Conservation (phyloP, 106 monocot genomes). For the Platanthera guangdongensis region DNA sequence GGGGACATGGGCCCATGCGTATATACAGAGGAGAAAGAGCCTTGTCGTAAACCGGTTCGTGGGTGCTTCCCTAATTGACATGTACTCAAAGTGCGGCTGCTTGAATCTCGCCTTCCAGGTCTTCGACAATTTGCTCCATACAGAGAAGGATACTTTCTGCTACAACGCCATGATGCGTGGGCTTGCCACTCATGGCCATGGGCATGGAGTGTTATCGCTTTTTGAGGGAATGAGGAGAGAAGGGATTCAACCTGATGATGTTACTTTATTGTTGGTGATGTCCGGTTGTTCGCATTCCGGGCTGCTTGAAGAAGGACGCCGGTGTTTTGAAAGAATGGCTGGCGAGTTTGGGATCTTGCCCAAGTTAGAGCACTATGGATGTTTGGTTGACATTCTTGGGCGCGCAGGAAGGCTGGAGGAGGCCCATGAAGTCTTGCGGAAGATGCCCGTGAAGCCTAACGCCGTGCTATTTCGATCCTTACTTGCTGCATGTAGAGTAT, state of each 20-base stretch:
- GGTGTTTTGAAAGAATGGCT: constrained; percentile 19
- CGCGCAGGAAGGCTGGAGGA: constrained; percentile 36
- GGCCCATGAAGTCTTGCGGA: constrained; percentile 17
- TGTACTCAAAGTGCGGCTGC: constrained; percentile 39
- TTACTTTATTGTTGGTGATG: constrained; percentile 25
- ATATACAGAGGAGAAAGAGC: not conserved
- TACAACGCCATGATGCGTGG: constrained; percentile 38
- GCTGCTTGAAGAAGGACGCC: constrained; percentile 31
- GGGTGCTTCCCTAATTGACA: constrained; percentile 26
- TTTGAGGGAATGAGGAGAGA: constrained; percentile 14
- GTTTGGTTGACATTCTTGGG: constrained; percentile 40
- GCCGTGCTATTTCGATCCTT: constrained; percentile 27
- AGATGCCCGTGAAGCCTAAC: constrained; percentile 31
- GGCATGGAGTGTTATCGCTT: constrained; percentile 9
- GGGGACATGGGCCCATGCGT: constrained; percentile 42
- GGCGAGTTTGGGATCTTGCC: constrained; percentile 17
- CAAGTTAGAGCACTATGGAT: constrained; percentile 36
- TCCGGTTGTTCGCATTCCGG: constrained; percentile 37
- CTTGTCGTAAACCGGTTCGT: constrained; percentile 22
- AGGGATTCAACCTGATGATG: constrained; percentile 15
- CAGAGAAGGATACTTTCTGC: constrained; percentile 15
- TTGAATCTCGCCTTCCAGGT: constrained; percentile 25
- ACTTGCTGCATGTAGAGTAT: constrained; percentile 24
- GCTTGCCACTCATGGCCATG: constrained; percentile 29
- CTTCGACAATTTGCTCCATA: constrained; percentile 17